Conservation (phyloP, 441 rosid genomes). For the Syzygium syzygioides region DNA sequence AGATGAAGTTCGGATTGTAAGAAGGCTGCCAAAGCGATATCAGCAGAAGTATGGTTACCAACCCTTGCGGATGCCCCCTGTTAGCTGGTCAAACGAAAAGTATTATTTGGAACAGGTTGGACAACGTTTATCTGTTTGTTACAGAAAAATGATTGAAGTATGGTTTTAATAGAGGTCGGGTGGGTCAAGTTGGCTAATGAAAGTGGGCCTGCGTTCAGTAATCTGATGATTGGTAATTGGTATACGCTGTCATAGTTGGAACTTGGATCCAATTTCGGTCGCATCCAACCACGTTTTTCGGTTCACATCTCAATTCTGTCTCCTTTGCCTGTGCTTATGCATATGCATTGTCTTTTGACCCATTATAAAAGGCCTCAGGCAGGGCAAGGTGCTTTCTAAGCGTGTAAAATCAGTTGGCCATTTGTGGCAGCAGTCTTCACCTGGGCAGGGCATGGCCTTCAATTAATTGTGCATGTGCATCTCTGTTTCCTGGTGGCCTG, state of each 20-base stretch:
- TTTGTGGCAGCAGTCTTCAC: not conserved
- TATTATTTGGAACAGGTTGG: conserved; percentile 89
- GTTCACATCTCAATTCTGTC: not conserved
- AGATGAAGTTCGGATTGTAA: conserved; percentile 82
- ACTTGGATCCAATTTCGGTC: not conserved
- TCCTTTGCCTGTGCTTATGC: not conserved
- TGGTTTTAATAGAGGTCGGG: not conserved
- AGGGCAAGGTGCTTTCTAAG: not conserved
- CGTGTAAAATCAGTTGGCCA: not conserved
- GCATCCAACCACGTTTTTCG: not conserved
- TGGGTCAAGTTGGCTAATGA: not conserved
- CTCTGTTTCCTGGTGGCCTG: not conserved
- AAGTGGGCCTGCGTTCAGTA: not conserved
- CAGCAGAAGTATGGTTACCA: conserved; percentile 51
- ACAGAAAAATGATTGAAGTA: not conserved
- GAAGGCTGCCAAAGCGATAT: conserved; percentile 79
- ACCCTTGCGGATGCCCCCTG: conserved; percentile 76
- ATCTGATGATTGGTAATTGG: not conserved
- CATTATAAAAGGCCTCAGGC: not conserved
- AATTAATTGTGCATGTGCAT: not conserved
- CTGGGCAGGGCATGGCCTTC: not conserved
- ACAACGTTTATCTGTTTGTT: not conserved
- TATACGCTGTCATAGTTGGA: not conserved
- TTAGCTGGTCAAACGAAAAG: conserved; percentile 95
- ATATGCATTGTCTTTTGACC: not conserved